phyloP scores from a whole-genome alignment of 2,329 filamentous ascomycete species.

The Ophiocordyceps australis region DNA sequence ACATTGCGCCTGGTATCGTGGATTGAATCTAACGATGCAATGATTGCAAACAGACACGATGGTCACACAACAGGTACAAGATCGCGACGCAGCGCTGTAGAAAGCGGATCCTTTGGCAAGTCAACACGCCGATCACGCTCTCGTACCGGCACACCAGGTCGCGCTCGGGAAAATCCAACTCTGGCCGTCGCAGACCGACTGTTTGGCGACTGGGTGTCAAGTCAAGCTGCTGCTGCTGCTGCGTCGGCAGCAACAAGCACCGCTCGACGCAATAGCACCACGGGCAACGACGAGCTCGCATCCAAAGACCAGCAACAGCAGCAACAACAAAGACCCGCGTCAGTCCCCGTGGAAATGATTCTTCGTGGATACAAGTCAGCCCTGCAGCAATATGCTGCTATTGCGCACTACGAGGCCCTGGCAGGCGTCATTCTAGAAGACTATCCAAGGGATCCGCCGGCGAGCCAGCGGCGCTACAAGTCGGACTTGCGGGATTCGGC shows the following conservation, averaged over 20 bases:
- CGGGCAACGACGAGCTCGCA: conserved; percentile 18
- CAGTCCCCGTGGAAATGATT: conserved; percentile 53
- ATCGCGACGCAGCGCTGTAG: conserved; percentile 33
- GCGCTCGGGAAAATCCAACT: conserved; percentile 38
- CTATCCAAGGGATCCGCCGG: conserved; percentile 71
- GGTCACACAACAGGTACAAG: conserved; percentile 27
- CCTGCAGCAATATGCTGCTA: conserved; percentile 63
- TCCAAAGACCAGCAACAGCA: conserved; percentile 16
- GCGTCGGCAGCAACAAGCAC: conserved; percentile 4
- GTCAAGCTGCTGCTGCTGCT: conserved; percentile 17
- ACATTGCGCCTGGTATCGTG: too few relatives aligned
- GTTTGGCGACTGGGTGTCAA: conserved; percentile 39
- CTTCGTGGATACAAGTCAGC: conserved; percentile 59
- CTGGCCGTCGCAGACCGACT: conserved; percentile 42
- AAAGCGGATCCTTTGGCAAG: conserved; percentile 48
- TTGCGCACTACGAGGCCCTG: conserved; percentile 75
- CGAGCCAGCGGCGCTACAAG: conserved; percentile 51
- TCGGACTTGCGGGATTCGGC: conserved; percentile 57
- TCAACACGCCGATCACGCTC: conserved; percentile 46
- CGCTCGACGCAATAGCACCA: conserved; percentile 16
- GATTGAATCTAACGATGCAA: not conserved
- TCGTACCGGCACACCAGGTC: conserved; percentile 37
- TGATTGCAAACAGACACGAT: conserved; percentile 24
- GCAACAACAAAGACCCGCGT: conserved; percentile 4
- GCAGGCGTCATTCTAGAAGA: conserved; percentile 83